phyloP scores from a whole-genome alignment of 2,329 filamentous ascomycete genomes.

The Fusarium siculi region DNA sequence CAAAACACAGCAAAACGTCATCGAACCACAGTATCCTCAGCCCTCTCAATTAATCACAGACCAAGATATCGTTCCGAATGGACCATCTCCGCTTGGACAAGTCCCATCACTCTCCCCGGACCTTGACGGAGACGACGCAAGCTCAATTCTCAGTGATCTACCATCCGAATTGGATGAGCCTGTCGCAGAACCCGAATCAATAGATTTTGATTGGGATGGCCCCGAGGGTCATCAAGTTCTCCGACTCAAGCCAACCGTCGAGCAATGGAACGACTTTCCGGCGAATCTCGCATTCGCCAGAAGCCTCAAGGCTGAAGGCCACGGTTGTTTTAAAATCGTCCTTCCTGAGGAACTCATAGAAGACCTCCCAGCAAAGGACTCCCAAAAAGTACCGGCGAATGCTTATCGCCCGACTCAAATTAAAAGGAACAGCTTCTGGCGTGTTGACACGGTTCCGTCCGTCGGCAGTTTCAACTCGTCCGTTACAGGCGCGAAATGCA shows the following conservation, averaged over 20 bases:
- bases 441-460: constrained; percentile 49
- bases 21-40: constrained; percentile 24
- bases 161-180: constrained; percentile 21
- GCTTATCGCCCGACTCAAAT: constrained; percentile 51
- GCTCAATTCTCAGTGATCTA: constrained; percentile 42
- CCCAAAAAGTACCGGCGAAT: constrained; percentile 48
- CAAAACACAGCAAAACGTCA: constrained; percentile 30
- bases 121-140: constrained; percentile 28
- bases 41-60: constrained; percentile 8
- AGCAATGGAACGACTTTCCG: constrained; percentile 53
- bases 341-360: constrained; percentile 48
- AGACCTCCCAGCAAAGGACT: constrained; percentile 47
- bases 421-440: constrained; percentile 51
- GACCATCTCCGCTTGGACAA: not conserved
- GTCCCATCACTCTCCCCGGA: constrained; percentile 1
- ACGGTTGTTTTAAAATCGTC: constrained; percentile 54
- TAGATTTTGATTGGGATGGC: constrained; percentile 49
- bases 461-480: constrained; percentile 48
- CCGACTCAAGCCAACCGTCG: constrained; percentile 48
- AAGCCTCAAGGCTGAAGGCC: constrained; percentile 45
- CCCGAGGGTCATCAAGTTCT: constrained; percentile 46
- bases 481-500: constrained; percentile 38
- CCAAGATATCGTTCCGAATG: not conserved
- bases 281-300: constrained; percentile 49
- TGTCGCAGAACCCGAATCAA: constrained; percentile 44